Evolutionary conservation across 345 rosid species (phyloP).

Genomic region (Moricandia arvensis): DNA sequence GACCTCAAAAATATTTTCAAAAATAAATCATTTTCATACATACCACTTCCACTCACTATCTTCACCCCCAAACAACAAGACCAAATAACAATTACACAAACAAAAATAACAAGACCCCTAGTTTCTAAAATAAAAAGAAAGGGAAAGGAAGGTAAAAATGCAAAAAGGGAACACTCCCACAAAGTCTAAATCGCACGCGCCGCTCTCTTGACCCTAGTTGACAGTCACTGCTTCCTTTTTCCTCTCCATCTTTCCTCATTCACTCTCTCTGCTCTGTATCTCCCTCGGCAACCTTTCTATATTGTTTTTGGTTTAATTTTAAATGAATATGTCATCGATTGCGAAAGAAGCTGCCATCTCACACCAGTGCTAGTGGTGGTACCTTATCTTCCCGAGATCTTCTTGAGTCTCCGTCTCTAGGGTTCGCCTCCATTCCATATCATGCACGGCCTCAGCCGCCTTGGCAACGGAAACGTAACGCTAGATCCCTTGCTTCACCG

Average conservation of each 20-base stretch:
- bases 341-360: neutral
- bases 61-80: neutral
- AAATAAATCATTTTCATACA: neutral
- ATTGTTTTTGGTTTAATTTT: neutral
- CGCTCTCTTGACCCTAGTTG: neutral
- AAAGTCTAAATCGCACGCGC: neutral
- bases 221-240: neutral
- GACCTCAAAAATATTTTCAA: neutral
- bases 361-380: conserved; percentile 1
- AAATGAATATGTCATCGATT: neutral
- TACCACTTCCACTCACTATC: neutral
- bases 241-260: neutral
- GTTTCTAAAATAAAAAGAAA: no score
- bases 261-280: neutral
- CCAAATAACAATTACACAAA: neutral
- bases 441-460: conserved; percentile 90
- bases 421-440: conserved; percentile 8
- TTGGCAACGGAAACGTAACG: conserved; percentile 65
- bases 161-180: neutral
- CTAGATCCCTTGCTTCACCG: conserved; percentile 58
- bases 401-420: conserved; percentile 27
- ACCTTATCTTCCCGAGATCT: neutral
- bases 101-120: no score
- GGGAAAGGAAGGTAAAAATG: neutral
- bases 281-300: neutral